phyloP scores from a whole-genome alignment of 169 alveolate species.

The Plasmodium adleri region DNA sequence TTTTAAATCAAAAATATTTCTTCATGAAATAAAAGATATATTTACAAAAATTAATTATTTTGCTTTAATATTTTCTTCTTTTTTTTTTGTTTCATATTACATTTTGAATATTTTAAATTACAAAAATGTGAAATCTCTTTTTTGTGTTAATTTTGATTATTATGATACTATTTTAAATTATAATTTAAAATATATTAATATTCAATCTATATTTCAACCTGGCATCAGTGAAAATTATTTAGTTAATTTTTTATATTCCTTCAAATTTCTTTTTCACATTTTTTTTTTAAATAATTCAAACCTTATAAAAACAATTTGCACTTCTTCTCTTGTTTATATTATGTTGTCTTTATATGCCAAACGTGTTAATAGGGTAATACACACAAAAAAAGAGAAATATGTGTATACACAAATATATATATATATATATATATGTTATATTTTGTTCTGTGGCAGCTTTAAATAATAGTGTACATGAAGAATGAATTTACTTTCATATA shows the following conservation, averaged over 20 bases:
- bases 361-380: conserved; percentile 61
- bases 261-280: conserved; percentile 56
- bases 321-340: conserved; percentile 25
- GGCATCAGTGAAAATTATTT: conserved; percentile 68
- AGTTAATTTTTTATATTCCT: conserved; percentile 45
- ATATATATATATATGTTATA: not conserved
- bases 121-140: conserved; percentile 26
- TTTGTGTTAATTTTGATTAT: conserved; percentile 59
- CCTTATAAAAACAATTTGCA: conserved; percentile 29
- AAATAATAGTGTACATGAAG: not conserved
- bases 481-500: not conserved
- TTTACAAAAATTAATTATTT: conserved; percentile 63
- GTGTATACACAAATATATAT: conserved; percentile 3
- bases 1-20: conserved; percentile 32
- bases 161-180: conserved; percentile 31
- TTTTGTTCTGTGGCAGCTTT: not conserved
- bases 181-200: conserved; percentile 25
- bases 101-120: conserved; percentile 36
- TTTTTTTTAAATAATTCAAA: conserved; percentile 52
- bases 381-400: not conserved
- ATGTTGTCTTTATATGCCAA: conserved; percentile 60
- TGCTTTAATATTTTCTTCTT: conserved; percentile 64
- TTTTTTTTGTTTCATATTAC: conserved; percentile 57
- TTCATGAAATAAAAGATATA: conserved; percentile 50
- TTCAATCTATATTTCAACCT: conserved; percentile 27